Percentiles rank a stretch among this genome's conserved stretches.
These are phyloP conservation scores for Diaporthe ampelina DNA, from an alignment of 2,329 filamentous ascomycete species.

Conservation along the genomic window DNA sequence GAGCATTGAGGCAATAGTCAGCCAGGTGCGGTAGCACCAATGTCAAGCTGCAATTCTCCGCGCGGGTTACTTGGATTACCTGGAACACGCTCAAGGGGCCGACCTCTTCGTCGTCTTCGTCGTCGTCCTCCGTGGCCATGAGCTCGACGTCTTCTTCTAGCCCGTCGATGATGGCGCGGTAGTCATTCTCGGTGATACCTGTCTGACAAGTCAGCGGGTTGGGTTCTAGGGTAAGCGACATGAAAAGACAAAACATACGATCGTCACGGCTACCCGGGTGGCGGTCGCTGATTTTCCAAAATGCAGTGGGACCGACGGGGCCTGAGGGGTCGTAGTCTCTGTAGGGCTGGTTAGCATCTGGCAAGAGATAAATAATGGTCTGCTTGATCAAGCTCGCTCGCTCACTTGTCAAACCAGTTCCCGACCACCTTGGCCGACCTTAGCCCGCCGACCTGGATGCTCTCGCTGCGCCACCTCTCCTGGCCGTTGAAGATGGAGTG, in stretches of 20 bases:
- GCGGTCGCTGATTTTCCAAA: slow-evolving; percentile 79
- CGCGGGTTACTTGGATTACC: slow-evolving; percentile 11
- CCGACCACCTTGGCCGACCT: slow-evolving; percentile 76
- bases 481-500: slow-evolving; percentile 74
- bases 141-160: slow-evolving; percentile 6
- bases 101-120: neutral
- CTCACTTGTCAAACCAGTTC: slow-evolving; percentile 82
- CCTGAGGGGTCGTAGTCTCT: slow-evolving; percentile 77
- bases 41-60: neutral
- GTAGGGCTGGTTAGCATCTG: neutral
- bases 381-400: neutral
- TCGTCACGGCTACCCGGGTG: slow-evolving; percentile 49
- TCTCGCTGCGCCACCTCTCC: slow-evolving; percentile 82
- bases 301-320: slow-evolving; percentile 80
- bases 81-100: slow-evolving; percentile 30
- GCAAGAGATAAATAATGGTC: neutral
- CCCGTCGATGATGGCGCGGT: slow-evolving; percentile 43
- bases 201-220: slow-evolving; percentile 37
- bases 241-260: slow-evolving; percentile 42
- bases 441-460: slow-evolving; percentile 79
- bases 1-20: slow-evolving; percentile 1
- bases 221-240: too few species aligned
- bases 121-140: neutral
- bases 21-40: neutral
- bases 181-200: slow-evolving; percentile 43